Evolutionary conservation across 495 filamentous ascomycete genomes (phyloP), one percentile per base, ranked within the genome.

Genomic region (Cudoniella acicularis): DNA sequence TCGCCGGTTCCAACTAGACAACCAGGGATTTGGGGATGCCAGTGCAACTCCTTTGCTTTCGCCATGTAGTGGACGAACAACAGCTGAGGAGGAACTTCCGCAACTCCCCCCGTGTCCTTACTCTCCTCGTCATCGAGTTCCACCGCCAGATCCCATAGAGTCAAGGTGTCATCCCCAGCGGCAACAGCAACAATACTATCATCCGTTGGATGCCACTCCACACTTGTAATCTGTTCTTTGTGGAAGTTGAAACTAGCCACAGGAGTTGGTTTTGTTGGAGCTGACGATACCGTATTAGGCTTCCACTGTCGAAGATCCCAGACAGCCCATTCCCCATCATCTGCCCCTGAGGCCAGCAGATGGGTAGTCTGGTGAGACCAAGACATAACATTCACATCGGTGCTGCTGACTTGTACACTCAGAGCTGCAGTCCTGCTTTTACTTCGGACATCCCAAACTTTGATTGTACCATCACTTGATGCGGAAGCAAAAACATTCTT

Each of bases 221-320:
- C 80, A 68, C 88, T 91, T 16, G 94, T 98, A 67, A 98, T 90
- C 59, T 96, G 93, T 71, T 96, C 89, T 71, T 89, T 90, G 75
- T 98, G 94, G 79, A 95, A 97, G 64, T 85, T 81, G 73, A 97
- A 98, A 27, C 85, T 87, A 1, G 94, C 94, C 1, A 96, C 89
- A 2, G 92, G 88, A 11, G 81, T 83, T 0, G 89, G 82, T 59
- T 77, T 79, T 16, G 69, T 59, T 25, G 67, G 68, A 1, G 56
- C 49, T 22, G 69, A 68, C 0, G 78, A 66, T 48, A 70, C 55
- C 17, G 72, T 69, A 62, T 76, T 79, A 1, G 89, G 86, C 73
- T 96, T 96, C 88, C 94, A 98, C 64, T 93, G 88, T 57, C 94
- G 82, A 64, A 98, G 73, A 72, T 98, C 94, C 94, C 94, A 98